Base-by-base conservation (phyloP, 768 basidiomycete species). In the Ramaria sp. region DNA sequence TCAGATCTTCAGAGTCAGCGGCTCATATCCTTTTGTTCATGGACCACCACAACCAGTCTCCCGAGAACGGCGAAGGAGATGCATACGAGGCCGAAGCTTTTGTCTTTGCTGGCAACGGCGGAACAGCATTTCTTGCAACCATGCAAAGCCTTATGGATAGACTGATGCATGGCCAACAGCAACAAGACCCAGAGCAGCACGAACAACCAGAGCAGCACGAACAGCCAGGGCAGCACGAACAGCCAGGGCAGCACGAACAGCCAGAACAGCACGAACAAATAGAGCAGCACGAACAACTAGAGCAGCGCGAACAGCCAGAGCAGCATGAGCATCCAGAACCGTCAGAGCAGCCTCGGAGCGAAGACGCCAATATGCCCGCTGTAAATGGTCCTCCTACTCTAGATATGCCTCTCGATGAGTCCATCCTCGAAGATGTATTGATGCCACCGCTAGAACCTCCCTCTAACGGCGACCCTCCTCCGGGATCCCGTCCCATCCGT, bases 381-480 rank as follows among this genome's bases (percentile, higher is more conserved):
- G 41, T n/a, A 22, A 27, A 45, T 18, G 28, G 30, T 34, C 27
- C 42, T 32, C 18, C 27, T 12, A n/a, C 9, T 22, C 24, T 43
- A 28, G 39, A 5, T 47, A 3, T 42, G 13, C 34, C 28, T 7
- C 7, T 49, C 27, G 34, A 34, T 32, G 37, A 43, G 22, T 32
- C 48, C 48, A 8, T 28, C 55, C 20, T 10, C 51, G 64, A 63
- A 28, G 61, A 62, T 41, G n/a, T n/a, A n/a, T n/a, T n/a, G n/a
- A 62, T 68, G 51, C 70, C 68, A 0, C 56, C 64, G 6, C 57
- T 69, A 8, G 66, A 47, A 4, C 62, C 68, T 13, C 81, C 22
- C 70, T 75, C 16, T 68, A 82, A 41, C 79, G 82, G 3, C 80
- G 83, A 1, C 77, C 81, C 52, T 82, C 83, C 55, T 73, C 73